A percentile compares a stretch with the other conserved stretches of the same genome.
These are phyloP conservation scores for Gamsiella multidivaricata DNA, from an alignment of 192 early-diverging fungal species.

Conservation along the genomic window DNA sequence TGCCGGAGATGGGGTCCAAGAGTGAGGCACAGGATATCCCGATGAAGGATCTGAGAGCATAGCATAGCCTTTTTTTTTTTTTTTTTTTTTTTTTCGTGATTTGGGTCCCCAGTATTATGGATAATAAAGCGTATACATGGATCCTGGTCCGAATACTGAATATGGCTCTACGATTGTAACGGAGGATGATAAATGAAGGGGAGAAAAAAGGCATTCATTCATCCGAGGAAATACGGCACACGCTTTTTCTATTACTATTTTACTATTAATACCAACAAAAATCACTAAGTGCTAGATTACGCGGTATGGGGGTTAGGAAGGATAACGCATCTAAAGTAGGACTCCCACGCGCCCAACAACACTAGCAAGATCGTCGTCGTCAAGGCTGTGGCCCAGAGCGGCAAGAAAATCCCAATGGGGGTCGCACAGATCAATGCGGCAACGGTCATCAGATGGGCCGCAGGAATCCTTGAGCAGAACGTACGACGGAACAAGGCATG, in stretches of 20 bases:
- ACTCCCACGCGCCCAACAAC: conserved; percentile 16
- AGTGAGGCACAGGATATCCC: not conserved
- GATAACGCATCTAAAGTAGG: conserved; percentile 23
- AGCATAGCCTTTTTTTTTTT: conserved; percentile 2
- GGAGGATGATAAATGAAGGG: too few relatives aligned
- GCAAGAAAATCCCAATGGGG: conserved; percentile 27
- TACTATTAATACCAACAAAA: too few relatives aligned
- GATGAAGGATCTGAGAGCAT: not conserved
- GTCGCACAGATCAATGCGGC: conserved; percentile 23
- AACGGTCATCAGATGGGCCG: conserved; percentile 24
- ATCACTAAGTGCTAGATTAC: too few relatives aligned
- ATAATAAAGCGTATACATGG: too few relatives aligned
- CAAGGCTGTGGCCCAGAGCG: conserved; percentile 28
- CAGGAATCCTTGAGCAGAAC: conserved; percentile 12
- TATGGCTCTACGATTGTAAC: too few relatives aligned
- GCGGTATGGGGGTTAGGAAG: too few relatives aligned
- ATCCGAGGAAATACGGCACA: too few relatives aligned
- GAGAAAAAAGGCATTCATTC: too few relatives aligned
- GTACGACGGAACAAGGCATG: conserved; percentile 35
- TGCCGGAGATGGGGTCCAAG: not conserved
- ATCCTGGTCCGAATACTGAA: too few relatives aligned
- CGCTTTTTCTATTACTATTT: too few relatives aligned
- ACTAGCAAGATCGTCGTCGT: conserved; percentile 22
- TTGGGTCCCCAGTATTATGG: not conserved
- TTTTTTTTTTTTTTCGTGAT: not conserved